phyloP scores from a whole-genome alignment of 2,329 filamentous ascomycete species.

The Pseudohalonectria lignicola region DNA sequence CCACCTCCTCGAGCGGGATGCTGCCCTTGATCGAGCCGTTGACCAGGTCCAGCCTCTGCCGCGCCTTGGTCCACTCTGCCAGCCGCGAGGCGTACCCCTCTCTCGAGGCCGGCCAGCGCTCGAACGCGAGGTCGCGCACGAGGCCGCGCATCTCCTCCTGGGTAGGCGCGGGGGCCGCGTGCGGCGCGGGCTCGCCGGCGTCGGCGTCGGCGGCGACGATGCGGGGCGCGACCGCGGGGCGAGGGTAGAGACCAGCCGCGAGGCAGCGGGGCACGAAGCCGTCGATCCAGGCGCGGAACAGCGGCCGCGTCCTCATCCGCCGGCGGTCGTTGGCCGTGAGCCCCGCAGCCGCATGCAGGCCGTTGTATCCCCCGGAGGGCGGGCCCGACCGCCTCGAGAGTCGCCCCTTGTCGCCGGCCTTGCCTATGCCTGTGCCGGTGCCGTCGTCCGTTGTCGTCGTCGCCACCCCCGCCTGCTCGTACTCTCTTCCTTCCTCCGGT shows the following conservation, averaged over 20 bases:
- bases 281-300: slow-evolving; percentile 50
- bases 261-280: slow-evolving; percentile 49
- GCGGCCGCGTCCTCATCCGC: slow-evolving; percentile 40
- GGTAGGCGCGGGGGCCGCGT: slow-evolving; percentile 19
- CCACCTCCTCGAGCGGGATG: slow-evolving; percentile 11
- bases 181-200: background rate
- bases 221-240: too few relatives aligned
- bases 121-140: slow-evolving; percentile 42
- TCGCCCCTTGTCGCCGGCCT: slow-evolving; percentile 15
- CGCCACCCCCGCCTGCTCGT: slow-evolving; percentile 7
- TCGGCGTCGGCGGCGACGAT: slow-evolving; percentile 11
- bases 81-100: slow-evolving; percentile 31
- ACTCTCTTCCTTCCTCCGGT: slow-evolving; percentile 6
- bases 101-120: slow-evolving; percentile 30
- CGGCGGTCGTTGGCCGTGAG: slow-evolving; percentile 45
- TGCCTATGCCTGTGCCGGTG: slow-evolving; percentile 1
- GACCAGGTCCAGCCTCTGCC: slow-evolving; percentile 29
- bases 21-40: slow-evolving; percentile 13
- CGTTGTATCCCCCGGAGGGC: background rate
- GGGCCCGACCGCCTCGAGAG: too few relatives aligned
- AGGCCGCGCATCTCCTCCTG: slow-evolving; percentile 23
- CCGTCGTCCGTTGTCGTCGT: slow-evolving; percentile 3
- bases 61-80: slow-evolving; percentile 26
- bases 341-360: background rate
- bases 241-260: slow-evolving; percentile 23